These are phyloP conservation scores for Podospora sp. DNA, from an alignment of 495 filamentous ascomycete genomes.

Conservation along the genomic window DNA sequence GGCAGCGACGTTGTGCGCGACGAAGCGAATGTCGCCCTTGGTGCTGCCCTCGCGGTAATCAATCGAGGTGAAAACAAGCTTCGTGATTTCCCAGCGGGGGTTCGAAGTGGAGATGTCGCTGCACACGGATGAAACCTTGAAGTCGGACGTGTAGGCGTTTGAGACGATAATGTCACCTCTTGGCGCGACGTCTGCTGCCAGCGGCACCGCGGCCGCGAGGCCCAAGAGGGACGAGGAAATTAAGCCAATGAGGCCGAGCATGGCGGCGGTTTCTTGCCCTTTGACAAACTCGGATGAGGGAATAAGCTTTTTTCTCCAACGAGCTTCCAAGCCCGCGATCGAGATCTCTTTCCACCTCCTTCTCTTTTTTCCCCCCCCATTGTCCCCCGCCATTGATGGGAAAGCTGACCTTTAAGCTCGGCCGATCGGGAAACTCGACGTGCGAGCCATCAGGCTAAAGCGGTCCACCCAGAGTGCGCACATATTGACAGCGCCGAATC, in stretches of 20 bases:
- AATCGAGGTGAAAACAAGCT: not conserved
- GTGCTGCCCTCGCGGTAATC: not conserved
- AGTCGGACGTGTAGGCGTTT: not conserved
- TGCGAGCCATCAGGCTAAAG: not conserved
- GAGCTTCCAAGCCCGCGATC: not conserved
- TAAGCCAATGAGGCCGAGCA: not conserved
- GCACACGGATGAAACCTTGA: not conserved
- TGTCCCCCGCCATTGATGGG: not conserved
- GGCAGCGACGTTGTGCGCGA: not conserved
- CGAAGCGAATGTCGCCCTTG: not conserved
- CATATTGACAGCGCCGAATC: not conserved
- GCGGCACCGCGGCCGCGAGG: not conserved
- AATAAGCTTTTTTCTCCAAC: not conserved
- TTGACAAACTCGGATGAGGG: not conserved
- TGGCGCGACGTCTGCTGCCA: not conserved
- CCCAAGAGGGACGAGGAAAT: not conserved
- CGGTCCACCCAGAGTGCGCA: not conserved
- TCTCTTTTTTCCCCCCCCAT: too few species aligned
- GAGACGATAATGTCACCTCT: not conserved
- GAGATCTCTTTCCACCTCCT: not conserved
- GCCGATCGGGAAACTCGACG: not conserved
- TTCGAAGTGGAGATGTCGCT: constrained; percentile 1
- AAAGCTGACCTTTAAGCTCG: not conserved
- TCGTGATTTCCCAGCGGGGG: not conserved
- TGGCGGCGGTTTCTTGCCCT: too few species aligned